Conservation (phyloP, 306 rosid genomes). For the Lathyrus tuberosus region DNA sequence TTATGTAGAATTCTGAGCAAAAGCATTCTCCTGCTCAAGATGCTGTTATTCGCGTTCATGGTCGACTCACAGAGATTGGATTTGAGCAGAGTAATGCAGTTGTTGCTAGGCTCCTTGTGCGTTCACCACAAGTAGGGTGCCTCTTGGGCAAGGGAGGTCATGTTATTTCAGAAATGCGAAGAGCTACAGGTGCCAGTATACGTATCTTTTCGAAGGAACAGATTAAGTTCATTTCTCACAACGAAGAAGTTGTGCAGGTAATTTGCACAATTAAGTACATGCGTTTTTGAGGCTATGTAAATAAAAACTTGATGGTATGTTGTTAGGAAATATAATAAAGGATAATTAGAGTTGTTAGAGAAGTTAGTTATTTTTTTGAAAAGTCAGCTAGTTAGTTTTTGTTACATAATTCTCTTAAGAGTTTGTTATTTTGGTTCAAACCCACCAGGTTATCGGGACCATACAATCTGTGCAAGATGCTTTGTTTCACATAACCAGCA, state of each 20-base stretch:
- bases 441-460: slow-evolving; percentile 68
- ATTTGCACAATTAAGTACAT: slow-evolving; percentile 13
- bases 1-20: slow-evolving; percentile 70
- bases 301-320: slow-evolving; percentile 7
- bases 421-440: slow-evolving; percentile 7
- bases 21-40: slow-evolving; percentile 86
- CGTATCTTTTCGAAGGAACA: slow-evolving; percentile 82
- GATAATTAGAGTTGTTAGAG: background rate
- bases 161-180: slow-evolving; percentile 79
- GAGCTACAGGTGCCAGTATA: slow-evolving; percentile 80
- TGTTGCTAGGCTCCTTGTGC: slow-evolving; percentile 86
- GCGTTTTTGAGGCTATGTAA: slow-evolving; percentile 10
- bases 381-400: background rate
- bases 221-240: slow-evolving; percentile 56
- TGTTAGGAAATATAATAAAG: background rate
- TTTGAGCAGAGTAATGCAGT: slow-evolving; percentile 73
- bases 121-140: slow-evolving; percentile 75
- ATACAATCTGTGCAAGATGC: slow-evolving; percentile 85
- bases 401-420: background rate
- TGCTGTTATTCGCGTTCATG: slow-evolving; percentile 80
- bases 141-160: slow-evolving; percentile 84
- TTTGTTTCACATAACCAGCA: slow-evolving; percentile 77
- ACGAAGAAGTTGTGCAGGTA: slow-evolving; percentile 90
- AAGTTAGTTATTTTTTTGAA: background rate
- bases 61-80: slow-evolving; percentile 78